Base-by-base conservation (phyloP, 2,329 filamentous ascomycete genomes). In the Xylariaceae sp. region DNA sequence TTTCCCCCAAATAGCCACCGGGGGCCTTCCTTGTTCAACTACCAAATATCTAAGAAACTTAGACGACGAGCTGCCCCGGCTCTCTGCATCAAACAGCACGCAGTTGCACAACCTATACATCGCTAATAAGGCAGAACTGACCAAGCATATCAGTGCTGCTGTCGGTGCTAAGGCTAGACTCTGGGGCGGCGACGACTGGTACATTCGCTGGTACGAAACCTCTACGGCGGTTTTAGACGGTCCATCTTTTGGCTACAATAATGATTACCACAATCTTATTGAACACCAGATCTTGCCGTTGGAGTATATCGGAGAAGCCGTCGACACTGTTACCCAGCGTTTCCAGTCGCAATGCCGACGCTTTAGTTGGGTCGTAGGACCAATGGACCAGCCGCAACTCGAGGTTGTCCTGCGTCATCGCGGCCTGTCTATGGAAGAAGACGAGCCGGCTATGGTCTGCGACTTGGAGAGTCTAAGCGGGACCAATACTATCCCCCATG, bases 281-380 rank as follows among this genome's bases (percentile, higher is more conserved):
- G 53, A 62, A 30, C 56, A 62, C 33, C 53, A 57, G 29, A 16
- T 20, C 6, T 30, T 62, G 40, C 60, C 60, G 8, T 24, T 20
- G 9, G 16, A 40, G 13, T 35, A 48, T 10, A 21, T 51, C 21
- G 23, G 32, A 36, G 18, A 24, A 6, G 58, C 53, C 18, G 42
- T 62, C 23, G 32, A 53, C 21, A 50, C 23, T 8, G 53, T 59
- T n/a, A 20, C 52, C 37, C 15, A 27, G n/a, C 47, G 36, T 29
- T 57, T 61, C 41, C 32, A 36, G 30, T n/a, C 33, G 10, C 26
- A 43, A 8, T 11, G 23, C 3, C 52, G 49, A 9, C 41, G 42
- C 4, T 47, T 61, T 42, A 55, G 41, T 53, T 62, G 60, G 60
- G 55, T 61, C 21, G 50, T 55, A 23, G 60, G 60, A 3, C 60